Evolutionary conservation across 345 rosid species (phyloP), one percentile per base, ranked within the genome.

Genomic region (Bruguiera parviflora): DNA sequence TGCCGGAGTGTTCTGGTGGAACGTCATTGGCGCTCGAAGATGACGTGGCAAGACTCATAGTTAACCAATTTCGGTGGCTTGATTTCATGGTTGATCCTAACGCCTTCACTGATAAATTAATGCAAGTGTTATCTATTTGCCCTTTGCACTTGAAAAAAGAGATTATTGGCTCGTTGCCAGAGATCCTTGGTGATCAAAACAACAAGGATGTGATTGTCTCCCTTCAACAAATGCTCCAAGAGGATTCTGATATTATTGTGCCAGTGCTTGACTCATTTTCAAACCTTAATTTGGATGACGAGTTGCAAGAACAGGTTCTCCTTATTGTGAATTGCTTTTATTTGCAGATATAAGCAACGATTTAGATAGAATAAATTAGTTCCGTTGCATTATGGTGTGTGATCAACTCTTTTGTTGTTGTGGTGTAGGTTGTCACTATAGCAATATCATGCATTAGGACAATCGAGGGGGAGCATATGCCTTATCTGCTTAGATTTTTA

Each of bases 151-250:
- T 87, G 64, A 91, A 87, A 84, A 86, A 84, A 57, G 97, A 91
- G 84, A 87, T 91, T 15, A 85, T 89, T 57, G 97, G 97, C 58
- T 91, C 97, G 1, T 83, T 91, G 78, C 96, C 97, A 16, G 96
- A 91, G 85, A 88, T 90, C 59, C 82, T 90, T 7, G 92, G 89
- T 16, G 94, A 87, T 77, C 88, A 80, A 24, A 84, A 79, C 70
- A 78, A 76, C 66, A 81, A 65, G 37, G 63, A 68, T 63, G 85
- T 90, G 64, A 79, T 90, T 56, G 86, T 85, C 75, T 87, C 88
- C 65, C 84, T 91, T 2, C 91, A 88, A 68, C 81, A 86, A 64
- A 81, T 91, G 91, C 91, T 91, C 49, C 87, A 72, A 59, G 97
- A 91, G 70, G 97, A 91, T 81, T 86, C 90, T 11, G 73, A 83